Evolutionary conservation across 1,284 basidiomycete genomes (phyloP), one percentile per base, ranked within the genome.

Genomic region (Tylopilus sp.): DNA sequence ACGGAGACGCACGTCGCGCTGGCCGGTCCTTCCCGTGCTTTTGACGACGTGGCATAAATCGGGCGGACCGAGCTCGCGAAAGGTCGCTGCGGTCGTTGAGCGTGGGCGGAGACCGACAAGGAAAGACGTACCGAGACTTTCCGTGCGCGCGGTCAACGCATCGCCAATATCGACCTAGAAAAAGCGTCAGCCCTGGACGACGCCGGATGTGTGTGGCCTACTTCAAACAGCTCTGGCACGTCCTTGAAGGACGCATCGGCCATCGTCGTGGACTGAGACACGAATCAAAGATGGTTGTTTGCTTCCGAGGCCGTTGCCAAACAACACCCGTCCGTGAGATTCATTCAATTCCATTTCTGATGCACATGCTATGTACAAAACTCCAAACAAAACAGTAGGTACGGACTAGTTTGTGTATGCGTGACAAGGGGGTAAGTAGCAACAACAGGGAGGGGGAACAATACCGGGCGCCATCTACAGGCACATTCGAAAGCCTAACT

Each of bases 11-110:
- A 94, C 91, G 72, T 98, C 94, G 69, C 90, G 89, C 62, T 90
- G 83, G 3, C 89, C 89, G 37, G 86, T 80, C 60, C 86, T 83
- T 17, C 93, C 93, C 0, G 88, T 90, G 42, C 85, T 92, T 72
- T 99, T 99, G 61, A 98, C 85, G 52, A 98, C 90, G 75, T 99
- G 94, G 64, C 93, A 96, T 33, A 99, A 76, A 72, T 99, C 97
- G 15, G 96, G 96, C 0, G 97, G 96, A 14, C 96, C 96, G 20
- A 99, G 86, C 76, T 99, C 96, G 39, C 95, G 84, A 73, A 98
- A 99, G 11, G 93, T 88, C 8, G 91, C 92, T 96, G 61, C 6
- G 19, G 10, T 11, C 14, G 32, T 29, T 13, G 33, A 31, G 37
- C 14, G 25, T 43, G 7, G 1, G 15, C 28, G 5, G 17, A 0